A percentile compares a stretch with the other conserved stretches of the same genome.
phyloP scores from a whole-genome alignment of 768 basidiomycete species.

The Inosperma sp. region DNA sequence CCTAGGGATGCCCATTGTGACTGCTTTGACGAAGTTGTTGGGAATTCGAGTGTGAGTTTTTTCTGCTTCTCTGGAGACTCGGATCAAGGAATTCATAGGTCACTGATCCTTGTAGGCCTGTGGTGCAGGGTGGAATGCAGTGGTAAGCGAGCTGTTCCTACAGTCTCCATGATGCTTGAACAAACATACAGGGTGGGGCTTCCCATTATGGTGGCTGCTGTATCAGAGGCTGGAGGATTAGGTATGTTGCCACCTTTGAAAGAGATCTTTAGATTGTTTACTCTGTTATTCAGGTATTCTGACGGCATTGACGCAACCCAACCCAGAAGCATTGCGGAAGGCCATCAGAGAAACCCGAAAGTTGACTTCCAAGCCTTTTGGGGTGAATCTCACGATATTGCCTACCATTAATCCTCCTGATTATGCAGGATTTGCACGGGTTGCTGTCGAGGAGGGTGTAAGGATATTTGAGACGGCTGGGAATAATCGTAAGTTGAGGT shows the following conservation, averaged over 20 bases:
- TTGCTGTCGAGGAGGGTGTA: conserved; percentile 83
- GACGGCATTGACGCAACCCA: conserved; percentile 86
- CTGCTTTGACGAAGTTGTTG: conserved; percentile 59
- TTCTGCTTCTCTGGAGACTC: background rate
- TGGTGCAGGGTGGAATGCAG: conserved; percentile 91
- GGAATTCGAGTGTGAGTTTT: conserved; percentile 58
- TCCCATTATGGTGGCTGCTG: conserved; percentile 68
- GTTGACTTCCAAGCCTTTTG: conserved; percentile 71
- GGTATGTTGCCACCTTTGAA: conserved; percentile 38
- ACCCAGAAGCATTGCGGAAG: conserved; percentile 69
- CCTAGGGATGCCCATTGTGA: conserved; percentile 46
- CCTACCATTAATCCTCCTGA: conserved; percentile 90
- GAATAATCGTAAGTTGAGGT: conserved; percentile 67
- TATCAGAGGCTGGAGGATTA: conserved; percentile 79
- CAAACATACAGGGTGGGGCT: conserved; percentile 62
- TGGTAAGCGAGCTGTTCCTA: conserved; percentile 48
- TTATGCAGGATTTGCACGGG: conserved; percentile 78
- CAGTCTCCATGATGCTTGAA: background rate
- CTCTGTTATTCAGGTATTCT: conserved; percentile 51
- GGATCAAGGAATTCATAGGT: conserved; percentile 5
- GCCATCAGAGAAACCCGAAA: conserved; percentile 77
- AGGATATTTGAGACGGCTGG: conserved; percentile 90
- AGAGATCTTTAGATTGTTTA: background rate
- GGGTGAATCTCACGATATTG: conserved; percentile 82
- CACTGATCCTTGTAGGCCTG: conserved; percentile 45